Conservation (phyloP, 1,139 yeast species). For the Kodamaea ohmeri region DNA sequence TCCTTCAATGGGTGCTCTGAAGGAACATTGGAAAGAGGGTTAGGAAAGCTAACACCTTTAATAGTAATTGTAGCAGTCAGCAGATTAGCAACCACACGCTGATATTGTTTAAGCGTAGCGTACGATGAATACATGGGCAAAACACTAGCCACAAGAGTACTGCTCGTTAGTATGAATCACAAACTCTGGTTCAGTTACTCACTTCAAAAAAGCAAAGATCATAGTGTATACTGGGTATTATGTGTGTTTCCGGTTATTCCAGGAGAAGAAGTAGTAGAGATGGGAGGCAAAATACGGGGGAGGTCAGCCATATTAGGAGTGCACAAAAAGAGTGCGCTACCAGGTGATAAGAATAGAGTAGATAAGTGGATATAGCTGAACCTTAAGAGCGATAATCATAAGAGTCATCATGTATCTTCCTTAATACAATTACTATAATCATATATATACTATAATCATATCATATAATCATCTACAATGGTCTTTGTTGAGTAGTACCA, state of each 20-base stretch:
- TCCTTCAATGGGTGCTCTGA: conserved; percentile 9
- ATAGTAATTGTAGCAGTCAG: conserved; percentile 30
- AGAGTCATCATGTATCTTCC: too few relatives aligned
- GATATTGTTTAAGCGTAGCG: conserved; percentile 47
- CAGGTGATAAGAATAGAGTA: not conserved
- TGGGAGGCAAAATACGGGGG: conserved; percentile 6
- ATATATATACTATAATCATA: too few relatives aligned
- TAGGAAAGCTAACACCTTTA: conserved; percentile 38
- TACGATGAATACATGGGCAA: conserved; percentile 56
- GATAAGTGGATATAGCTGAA: too few relatives aligned
- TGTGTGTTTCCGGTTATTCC: not conserved
- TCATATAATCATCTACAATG: too few relatives aligned
- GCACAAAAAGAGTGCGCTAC: conserved; percentile 6
- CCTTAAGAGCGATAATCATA: too few relatives aligned
- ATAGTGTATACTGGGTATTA: conserved; percentile 6
- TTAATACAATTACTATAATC: too few relatives aligned
- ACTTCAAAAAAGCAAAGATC: conserved; percentile 16
- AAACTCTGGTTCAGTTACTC: conserved; percentile 8
- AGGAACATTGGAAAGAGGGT: conserved; percentile 20
- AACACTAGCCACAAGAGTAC: conserved; percentile 40
- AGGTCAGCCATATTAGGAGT: conserved; percentile 5
- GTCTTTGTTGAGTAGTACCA: too few relatives aligned
- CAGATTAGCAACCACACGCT: conserved; percentile 20
- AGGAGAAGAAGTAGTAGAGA: not conserved
- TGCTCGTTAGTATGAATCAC: conserved; percentile 16